Evolutionary conservation across 495 filamentous ascomycete species (phyloP).

Genomic region (Penicillium chermesinum): DNA sequence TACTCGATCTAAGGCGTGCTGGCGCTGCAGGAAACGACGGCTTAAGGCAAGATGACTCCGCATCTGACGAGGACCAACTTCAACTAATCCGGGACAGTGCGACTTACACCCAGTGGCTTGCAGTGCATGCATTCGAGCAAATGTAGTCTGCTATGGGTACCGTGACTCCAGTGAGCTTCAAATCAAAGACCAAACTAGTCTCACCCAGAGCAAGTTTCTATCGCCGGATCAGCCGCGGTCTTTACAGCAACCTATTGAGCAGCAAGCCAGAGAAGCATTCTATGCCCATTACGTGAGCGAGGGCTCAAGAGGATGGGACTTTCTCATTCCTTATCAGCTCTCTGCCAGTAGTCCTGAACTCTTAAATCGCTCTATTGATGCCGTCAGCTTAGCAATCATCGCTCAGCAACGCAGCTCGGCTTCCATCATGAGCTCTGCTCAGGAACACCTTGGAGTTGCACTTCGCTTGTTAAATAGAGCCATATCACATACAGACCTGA

Average conservation of each 20-base stretch:
- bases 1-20: neutral
- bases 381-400: neutral
- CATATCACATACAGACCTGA: neutral
- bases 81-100: neutral
- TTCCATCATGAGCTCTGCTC: neutral
- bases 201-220: neutral
- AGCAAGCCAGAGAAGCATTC: neutral
- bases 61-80: neutral
- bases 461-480: neutral
- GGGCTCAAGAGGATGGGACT: slow-evolving; percentile 1
- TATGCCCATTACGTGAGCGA: neutral
- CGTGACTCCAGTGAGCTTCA: neutral
- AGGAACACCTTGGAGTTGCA: neutral
- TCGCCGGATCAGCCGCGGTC: neutral
- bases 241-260: neutral
- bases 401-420: neutral
- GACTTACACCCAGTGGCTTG: neutral
- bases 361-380: neutral
- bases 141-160: neutral
- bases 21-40: neutral
- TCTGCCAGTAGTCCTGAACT: no score
- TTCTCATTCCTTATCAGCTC: neutral
- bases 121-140: neutral
- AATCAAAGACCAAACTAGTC: neutral
- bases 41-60: neutral